phyloP scores from a whole-genome alignment of 441 rosid genomes.

The Syzygium syzygioides region DNA sequence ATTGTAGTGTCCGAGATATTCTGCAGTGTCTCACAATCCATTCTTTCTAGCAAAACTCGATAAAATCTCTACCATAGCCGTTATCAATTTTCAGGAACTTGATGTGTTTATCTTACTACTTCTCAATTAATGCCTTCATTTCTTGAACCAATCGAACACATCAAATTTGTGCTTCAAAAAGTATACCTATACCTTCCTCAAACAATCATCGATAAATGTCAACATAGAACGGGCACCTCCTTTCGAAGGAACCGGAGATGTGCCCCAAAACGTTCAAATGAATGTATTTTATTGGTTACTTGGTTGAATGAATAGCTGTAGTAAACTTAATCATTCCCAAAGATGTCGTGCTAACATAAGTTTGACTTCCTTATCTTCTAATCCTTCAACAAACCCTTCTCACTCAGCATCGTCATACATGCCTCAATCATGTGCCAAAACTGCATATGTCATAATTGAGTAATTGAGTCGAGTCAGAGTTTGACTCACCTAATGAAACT shows the following conservation, averaged over 20 bases:
- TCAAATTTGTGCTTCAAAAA: no score
- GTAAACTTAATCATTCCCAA: not conserved
- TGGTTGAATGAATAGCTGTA: not conserved
- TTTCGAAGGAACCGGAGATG: not conserved
- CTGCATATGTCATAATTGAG: not conserved
- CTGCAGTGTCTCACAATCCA: rapidly evolving
- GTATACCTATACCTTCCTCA: not conserved
- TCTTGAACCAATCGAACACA: not conserved
- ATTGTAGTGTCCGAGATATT: rapidly evolving
- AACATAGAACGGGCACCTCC: not conserved
- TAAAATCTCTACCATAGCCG: no score
- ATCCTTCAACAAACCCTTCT: not conserved
- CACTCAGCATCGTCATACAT: not conserved
- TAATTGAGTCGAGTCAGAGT: not conserved
- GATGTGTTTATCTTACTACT: not conserved
- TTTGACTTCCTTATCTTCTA: rapidly evolving
- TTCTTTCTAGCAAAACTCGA: no score
- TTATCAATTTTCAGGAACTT: no score
- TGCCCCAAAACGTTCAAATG: not conserved
- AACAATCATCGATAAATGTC: no score
- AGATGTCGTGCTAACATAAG: not conserved
- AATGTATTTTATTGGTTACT: no score
- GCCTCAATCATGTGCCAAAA: no score
- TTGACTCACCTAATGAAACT: rapidly evolving
- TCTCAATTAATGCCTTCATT: not conserved